Conservation (phyloP, 495 filamentous ascomycete genomes). For the Extremus antarcticus region DNA sequence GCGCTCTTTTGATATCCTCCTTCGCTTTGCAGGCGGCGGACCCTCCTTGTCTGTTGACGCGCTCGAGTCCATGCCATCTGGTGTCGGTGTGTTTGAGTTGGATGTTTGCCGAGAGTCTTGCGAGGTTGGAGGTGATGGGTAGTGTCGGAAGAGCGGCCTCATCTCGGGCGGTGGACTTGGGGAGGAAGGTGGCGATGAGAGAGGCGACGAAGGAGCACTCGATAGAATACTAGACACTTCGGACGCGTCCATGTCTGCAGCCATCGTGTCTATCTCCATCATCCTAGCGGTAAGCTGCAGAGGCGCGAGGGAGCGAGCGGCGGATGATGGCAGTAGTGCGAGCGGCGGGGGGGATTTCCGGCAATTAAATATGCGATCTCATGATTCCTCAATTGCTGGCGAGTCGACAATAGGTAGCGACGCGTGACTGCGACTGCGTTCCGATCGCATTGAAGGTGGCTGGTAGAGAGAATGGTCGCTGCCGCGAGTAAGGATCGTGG, state of each 20-base stretch:
- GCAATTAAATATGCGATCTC: background rate
- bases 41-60: slow-evolving; percentile 40
- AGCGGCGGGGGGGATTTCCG: background rate
- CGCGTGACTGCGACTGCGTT: too few species aligned
- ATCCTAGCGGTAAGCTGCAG: background rate
- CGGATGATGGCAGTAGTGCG: background rate
- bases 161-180: slow-evolving; percentile 45
- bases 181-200: slow-evolving; percentile 42
- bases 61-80: slow-evolving; percentile 22
- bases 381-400: too few species aligned
- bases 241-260: background rate
- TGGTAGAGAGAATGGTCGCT: too few species aligned
- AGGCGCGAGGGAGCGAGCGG: background rate
- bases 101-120: slow-evolving; percentile 39
- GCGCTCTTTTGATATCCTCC: slow-evolving; percentile 55
- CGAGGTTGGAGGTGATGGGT: slow-evolving; percentile 45
- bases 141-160: slow-evolving; percentile 9
- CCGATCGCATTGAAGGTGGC: too few species aligned
- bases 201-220: slow-evolving; percentile 44
- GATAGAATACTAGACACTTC: slow-evolving; percentile 21
- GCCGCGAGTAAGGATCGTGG: too few species aligned
- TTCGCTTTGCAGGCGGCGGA: slow-evolving; percentile 58
- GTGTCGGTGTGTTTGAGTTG: slow-evolving; percentile 25
- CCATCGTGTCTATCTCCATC: background rate
- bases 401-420: too few species aligned